Percentiles rank a stretch among this genome's conserved stretches.
Evolutionary conservation across 2,329 filamentous ascomycete genomes (phyloP).

Genomic region (Diaporthe citri): DNA sequence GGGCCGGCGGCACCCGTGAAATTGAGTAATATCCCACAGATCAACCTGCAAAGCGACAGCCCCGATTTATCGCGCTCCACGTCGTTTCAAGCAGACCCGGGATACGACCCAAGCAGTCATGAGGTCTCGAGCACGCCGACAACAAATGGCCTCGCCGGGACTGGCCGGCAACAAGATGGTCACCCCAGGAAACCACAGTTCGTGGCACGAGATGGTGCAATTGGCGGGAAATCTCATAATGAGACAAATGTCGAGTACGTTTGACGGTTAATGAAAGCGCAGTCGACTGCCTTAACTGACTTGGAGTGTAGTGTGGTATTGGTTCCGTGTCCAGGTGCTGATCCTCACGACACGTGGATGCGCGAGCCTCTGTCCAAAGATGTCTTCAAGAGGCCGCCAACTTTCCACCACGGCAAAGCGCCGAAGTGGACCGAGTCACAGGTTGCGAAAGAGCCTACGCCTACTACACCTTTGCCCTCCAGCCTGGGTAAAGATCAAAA

Average conservation of each 20-base stretch:
- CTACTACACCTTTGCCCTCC: not conserved
- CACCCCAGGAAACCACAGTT: not conserved
- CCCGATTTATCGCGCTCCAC: not conserved
- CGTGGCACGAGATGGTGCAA: constrained; percentile 48
- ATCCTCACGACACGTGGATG: constrained; percentile 61
- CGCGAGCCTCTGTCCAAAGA: constrained; percentile 59
- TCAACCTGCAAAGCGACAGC: not conserved
- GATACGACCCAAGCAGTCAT: not conserved
- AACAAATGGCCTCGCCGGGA: not conserved
- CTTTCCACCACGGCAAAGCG: constrained; percentile 43
- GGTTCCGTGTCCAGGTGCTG: constrained; percentile 62
- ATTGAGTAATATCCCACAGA: not conserved
- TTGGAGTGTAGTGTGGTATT: constrained; percentile 52
- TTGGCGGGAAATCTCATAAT: constrained; percentile 54
- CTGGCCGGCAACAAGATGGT: no score
- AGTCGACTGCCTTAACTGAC: not conserved
- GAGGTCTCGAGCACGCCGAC: not conserved
- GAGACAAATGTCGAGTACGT: constrained; percentile 59
- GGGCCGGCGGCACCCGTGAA: not conserved
- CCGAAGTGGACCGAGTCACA: not conserved
- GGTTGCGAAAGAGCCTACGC: not conserved
- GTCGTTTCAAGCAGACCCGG: not conserved
- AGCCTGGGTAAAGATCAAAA: constrained; percentile 43
- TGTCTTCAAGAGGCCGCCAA: constrained; percentile 52
- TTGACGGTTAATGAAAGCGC: no score